Base-by-base conservation (phyloP, 495 filamentous ascomycete genomes). In the Chaetomium fimeti region DNA sequence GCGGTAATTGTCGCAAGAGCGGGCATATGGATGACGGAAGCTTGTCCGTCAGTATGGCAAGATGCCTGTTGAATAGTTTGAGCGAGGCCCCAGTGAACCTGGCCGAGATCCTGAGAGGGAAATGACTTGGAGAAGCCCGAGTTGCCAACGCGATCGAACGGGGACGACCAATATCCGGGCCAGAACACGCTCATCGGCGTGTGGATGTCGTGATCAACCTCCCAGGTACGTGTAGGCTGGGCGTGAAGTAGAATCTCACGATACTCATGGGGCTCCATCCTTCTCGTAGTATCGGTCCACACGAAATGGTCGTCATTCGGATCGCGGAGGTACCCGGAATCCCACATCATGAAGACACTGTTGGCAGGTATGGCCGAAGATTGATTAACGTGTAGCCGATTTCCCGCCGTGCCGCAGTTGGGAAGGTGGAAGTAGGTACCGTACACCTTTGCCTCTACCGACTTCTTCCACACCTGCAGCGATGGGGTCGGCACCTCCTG, bases 381-480 rank as follows among this genome's bases (percentile, higher is more conserved):
- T 53, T 72, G 71, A 61, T 76, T 82, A 24, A 72, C 72, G 62
- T 90, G 86, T 11, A 93, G 76, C 38, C 79, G 78, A 9, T 80
- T 77, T 48, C 76, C 80, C 0, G 91, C 82, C 3, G 86, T 91
- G 18, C 89, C 91, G 69, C 91, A 96, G 2, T 85, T 64, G 3
- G 82, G 84, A 11, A 83, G 71, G 18, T 82, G 76, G 1, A 75
- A 47, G 70, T 91, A 93, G 0, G 61, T 69, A 1, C 90, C 89
- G 4, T 64, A 65, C 22, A 91, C 70, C 54, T 84, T 77, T 0
- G 66, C 25, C 25, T 79, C 52, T 2, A 60, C 60, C 61, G 5
- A 73, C 25, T 24, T 32, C 38, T 60, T 65, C 63, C 63, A 65
- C 3, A 49, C 49, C 38, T 40, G n/a, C 25, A 65, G 38, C n/a